Evolutionary conservation across 2,329 filamentous ascomycete species (phyloP).

Genomic region (Claviceps sp.): DNA sequence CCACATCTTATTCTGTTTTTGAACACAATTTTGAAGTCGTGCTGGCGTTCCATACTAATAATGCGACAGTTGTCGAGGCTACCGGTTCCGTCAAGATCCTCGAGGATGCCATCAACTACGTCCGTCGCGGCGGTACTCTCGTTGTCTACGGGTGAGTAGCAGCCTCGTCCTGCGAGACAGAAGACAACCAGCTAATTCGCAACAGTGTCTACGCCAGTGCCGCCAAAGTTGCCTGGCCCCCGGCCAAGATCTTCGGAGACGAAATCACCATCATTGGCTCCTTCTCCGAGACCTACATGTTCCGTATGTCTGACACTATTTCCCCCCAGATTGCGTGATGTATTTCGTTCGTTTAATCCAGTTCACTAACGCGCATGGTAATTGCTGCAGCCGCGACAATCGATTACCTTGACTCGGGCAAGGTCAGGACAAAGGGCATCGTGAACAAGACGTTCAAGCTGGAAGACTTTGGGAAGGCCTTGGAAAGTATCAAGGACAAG

Average conservation of each 20-base stretch:
- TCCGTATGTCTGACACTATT: conserved; percentile 31
- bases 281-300: conserved; percentile 63
- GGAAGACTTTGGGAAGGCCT: conserved; percentile 58
- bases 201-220: conserved; percentile 47
- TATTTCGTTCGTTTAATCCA: not conserved
- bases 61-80: conserved; percentile 44
- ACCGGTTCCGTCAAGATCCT: conserved; percentile 57
- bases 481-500: conserved; percentile 60
- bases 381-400: conserved; percentile 26
- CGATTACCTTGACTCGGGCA: conserved; percentile 42
- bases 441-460: conserved; percentile 62
- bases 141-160: conserved; percentile 45
- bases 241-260: conserved; percentile 54
- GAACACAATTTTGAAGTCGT: too few species aligned
- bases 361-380: not conserved
- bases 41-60: conserved; percentile 7
- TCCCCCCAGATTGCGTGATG: too few species aligned
- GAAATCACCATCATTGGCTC: conserved; percentile 63
- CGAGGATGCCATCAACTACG: conserved; percentile 58
- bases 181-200: conserved; percentile 2
- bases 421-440: conserved; percentile 51
- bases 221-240: conserved; percentile 52
- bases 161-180: not conserved
- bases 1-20: too few species aligned
- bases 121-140: conserved; percentile 56